These are phyloP conservation scores for Mikania micrantha DNA, from an alignment of 129 eudicot species.

Conservation along the genomic window DNA sequence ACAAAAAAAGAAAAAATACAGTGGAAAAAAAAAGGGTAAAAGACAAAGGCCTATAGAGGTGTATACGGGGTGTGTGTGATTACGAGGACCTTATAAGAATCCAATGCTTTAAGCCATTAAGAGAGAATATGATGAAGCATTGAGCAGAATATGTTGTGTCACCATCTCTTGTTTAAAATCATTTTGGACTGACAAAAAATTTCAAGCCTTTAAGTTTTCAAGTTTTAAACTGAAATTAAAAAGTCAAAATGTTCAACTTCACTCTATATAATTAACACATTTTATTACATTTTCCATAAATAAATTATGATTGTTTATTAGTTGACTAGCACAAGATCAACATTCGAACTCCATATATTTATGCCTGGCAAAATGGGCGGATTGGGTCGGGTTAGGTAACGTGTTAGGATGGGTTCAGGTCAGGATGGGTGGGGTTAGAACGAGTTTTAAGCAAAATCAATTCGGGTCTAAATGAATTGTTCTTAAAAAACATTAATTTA, in stretches of 20 bases:
- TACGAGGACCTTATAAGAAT: slow-evolving; percentile 12
- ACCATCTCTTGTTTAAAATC: slow-evolving; percentile 25
- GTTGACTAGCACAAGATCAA: slow-evolving; percentile 4
- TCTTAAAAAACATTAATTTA: too few relatives aligned
- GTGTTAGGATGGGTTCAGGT: too few relatives aligned
- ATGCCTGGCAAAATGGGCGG: too few relatives aligned
- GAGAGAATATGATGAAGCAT: slow-evolving; percentile 22
- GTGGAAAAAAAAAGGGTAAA: too few relatives aligned
- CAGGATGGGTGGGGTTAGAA: too few relatives aligned
- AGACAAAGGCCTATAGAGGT: too few relatives aligned
- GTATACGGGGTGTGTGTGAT: too few relatives aligned
- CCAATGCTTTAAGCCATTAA: slow-evolving; percentile 27
- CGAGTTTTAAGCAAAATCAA: too few relatives aligned
- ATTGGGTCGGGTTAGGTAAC: too few relatives aligned
- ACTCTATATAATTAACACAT: neutral
- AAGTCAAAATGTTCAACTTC: slow-evolving; percentile 17
- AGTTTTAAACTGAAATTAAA: slow-evolving; percentile 3
- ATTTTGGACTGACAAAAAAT: slow-evolving; percentile 23
- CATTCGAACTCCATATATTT: neutral
- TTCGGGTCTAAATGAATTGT: too few relatives aligned
- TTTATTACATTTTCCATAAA: neutral
- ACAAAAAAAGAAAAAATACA: too few relatives aligned
- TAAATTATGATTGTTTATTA: neutral
- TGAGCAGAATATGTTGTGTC: slow-evolving; percentile 22
- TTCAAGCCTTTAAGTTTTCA: slow-evolving; percentile 3